phyloP scores from a whole-genome alignment of 2,329 filamentous ascomycete species.

The Pezicula carpinea region DNA sequence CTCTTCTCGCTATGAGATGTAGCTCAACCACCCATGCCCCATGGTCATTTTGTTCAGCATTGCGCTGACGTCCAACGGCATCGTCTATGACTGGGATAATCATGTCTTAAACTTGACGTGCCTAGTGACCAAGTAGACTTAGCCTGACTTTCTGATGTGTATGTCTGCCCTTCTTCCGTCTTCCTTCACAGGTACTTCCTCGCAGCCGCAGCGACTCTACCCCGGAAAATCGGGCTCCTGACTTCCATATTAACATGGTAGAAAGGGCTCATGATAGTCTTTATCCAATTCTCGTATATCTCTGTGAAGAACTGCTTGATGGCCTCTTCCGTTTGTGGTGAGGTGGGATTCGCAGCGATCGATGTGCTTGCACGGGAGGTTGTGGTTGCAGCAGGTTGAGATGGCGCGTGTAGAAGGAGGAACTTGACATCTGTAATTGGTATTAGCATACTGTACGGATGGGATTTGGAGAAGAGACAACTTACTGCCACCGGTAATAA shows the following conservation, averaged over 20 bases:
- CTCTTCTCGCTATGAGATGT: no score
- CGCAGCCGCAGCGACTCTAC: conserved; percentile 77
- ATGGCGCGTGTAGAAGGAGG: conserved; percentile 84
- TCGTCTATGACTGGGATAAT: no score
- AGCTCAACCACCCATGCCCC: no score
- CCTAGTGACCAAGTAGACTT: no score
- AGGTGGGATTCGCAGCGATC: conserved; percentile 78
- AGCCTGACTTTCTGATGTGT: no score
- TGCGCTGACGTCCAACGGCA: no score
- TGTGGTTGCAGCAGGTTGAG: conserved; percentile 37
- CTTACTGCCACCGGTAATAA: conserved; percentile 76
- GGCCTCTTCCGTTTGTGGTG: conserved; percentile 89
- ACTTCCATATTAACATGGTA: conserved; percentile 83
- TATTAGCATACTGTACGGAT: neutral
- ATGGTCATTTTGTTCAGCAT: no score
- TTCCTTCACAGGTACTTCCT: conserved; percentile 76
- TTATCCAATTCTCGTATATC: conserved; percentile 95
- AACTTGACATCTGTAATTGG: conserved; percentile 68
- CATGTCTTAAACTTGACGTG: no score
- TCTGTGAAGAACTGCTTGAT: conserved; percentile 92
- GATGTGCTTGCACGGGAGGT: conserved; percentile 58
- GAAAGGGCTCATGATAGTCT: conserved; percentile 96
- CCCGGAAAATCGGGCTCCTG: conserved; percentile 78
- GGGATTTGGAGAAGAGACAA: conserved; percentile 1
- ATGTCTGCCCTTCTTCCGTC: neutral